Evolutionary conservation across 495 filamentous ascomycete genomes (phyloP).

Genomic region (Aspergillus asperescens): DNA sequence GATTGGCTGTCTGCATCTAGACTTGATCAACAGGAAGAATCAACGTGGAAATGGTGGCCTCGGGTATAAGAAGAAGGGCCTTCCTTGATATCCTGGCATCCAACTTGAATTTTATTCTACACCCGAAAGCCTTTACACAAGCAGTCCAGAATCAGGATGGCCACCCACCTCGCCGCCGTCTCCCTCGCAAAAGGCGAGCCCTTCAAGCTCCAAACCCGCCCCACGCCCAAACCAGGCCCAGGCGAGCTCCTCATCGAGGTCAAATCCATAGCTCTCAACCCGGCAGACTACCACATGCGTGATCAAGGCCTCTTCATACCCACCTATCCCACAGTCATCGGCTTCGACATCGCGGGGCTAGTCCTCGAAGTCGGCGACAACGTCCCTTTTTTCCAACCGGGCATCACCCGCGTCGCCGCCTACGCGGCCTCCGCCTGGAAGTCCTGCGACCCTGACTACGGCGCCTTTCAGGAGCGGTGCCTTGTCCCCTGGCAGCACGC

Average conservation of each 20-base stretch:
- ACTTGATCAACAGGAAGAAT: background rate
- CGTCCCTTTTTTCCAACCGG: constrained; percentile 34
- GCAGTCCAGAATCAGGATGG: background rate
- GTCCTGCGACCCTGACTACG: constrained; percentile 33
- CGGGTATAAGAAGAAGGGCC: constrained; percentile 17
- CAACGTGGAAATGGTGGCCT: too few relatives aligned
- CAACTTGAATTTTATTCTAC: constrained; percentile 4
- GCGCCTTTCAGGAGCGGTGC: constrained; percentile 38
- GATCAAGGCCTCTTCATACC: constrained; percentile 28
- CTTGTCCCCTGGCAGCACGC: constrained; percentile 25
- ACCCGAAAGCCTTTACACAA: background rate
- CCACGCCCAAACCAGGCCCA: constrained; percentile 1
- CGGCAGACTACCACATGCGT: constrained; percentile 33
- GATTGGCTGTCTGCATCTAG: constrained; percentile 22
- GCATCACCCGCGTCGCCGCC: constrained; percentile 29
- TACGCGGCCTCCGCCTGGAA: constrained; percentile 24
- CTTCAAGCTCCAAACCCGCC: background rate
- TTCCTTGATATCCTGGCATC: constrained; percentile 7
- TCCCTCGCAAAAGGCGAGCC: background rate
- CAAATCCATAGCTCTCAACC: constrained; percentile 40
- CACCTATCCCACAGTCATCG: constrained; percentile 38
- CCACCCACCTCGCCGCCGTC: constrained; percentile 18
- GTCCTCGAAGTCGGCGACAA: constrained; percentile 34
- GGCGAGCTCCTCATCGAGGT: constrained; percentile 6
- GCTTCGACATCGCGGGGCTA: constrained; percentile 39